Evolutionary conservation across 371 early-diverging fungal species (phyloP).

Genomic region (Nematocida sp.): DNA sequence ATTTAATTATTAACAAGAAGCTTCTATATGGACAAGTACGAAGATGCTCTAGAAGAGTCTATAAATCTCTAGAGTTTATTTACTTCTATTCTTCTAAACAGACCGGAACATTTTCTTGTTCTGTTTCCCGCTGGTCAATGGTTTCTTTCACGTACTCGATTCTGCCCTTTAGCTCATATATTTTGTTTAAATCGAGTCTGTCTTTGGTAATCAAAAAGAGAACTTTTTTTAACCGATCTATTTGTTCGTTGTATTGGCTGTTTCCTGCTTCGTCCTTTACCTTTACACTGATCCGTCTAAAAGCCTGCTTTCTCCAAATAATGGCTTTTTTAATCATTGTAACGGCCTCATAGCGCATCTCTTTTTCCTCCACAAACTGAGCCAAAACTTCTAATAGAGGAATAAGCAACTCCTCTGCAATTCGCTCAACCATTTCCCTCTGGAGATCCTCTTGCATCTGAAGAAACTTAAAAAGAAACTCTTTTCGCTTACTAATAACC

Average conservation of each 20-base stretch:
- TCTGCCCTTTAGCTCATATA: slow-evolving; percentile 43
- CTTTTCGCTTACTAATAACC: slow-evolving; percentile 33
- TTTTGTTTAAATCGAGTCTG: slow-evolving; percentile 48
- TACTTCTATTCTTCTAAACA: slow-evolving; percentile 44
- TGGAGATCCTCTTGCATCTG: slow-evolving; percentile 17
- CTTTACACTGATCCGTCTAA: slow-evolving; percentile 8
- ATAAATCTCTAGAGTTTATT: background rate
- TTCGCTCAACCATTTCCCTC: slow-evolving; percentile 17
- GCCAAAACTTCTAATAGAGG: slow-evolving; percentile 30
- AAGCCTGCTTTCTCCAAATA: slow-evolving; percentile 30
- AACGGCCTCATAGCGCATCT: slow-evolving; percentile 43
- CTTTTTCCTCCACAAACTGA: slow-evolving; percentile 42
- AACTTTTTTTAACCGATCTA: slow-evolving; percentile 21
- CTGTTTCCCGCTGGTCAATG: slow-evolving; percentile 20
- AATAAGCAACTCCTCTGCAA: slow-evolving; percentile 7
- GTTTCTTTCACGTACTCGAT: slow-evolving; percentile 14
- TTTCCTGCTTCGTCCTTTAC: background rate
- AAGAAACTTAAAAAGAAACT: slow-evolving; percentile 41
- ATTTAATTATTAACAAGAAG: too few species aligned
- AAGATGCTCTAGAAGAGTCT: too few species aligned
- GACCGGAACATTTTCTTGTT: slow-evolving; percentile 48
- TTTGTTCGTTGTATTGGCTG: background rate
- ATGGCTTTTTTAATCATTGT: background rate
- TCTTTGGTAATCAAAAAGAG: slow-evolving; percentile 33
- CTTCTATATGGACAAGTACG: too few species aligned